Evolutionary conservation across 345 rosid species (phyloP).

Genomic region (Brassica nigra): DNA sequence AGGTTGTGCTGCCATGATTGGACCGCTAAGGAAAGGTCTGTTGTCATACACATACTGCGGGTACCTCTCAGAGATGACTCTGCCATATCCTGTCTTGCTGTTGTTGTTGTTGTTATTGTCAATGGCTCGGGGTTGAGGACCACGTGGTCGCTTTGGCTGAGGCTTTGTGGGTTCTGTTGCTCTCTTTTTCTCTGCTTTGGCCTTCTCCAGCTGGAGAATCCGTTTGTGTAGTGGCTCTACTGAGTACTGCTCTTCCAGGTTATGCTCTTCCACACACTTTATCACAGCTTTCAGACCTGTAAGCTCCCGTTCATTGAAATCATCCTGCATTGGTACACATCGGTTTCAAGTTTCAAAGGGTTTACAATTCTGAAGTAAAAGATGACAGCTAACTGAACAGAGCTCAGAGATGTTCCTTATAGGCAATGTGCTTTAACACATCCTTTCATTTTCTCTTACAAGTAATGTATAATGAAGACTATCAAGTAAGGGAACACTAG

Average conservation of each 20-base stretch:
- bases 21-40: slow-evolving; percentile 63
- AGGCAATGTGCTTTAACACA: background rate
- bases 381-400: slow-evolving; percentile 15
- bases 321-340: slow-evolving; percentile 51
- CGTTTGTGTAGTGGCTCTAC: slow-evolving; percentile 67
- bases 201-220: slow-evolving; percentile 84
- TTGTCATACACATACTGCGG: slow-evolving; percentile 81
- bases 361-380: background rate
- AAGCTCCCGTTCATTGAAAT: slow-evolving; percentile 82
- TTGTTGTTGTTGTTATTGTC: slow-evolving; percentile 24
- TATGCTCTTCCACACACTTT: slow-evolving; percentile 94
- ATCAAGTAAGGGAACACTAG: slow-evolving; percentile 35
- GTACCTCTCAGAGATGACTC: slow-evolving; percentile 67
- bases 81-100: slow-evolving; percentile 56
- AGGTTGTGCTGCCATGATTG: slow-evolving; percentile 60
- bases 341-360: background rate
- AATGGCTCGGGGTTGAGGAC: slow-evolving; percentile 63
- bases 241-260: slow-evolving; percentile 82
- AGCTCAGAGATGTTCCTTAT: slow-evolving; percentile 3
- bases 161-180: slow-evolving; percentile 85
- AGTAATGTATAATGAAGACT: background rate
- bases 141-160: slow-evolving; percentile 89
- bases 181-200: slow-evolving; percentile 89
- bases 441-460: slow-evolving; percentile 1
- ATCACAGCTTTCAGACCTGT: slow-evolving; percentile 77